Conservation (phyloP, 805 yeast genomes). For the Barnettozyma salicaria region DNA sequence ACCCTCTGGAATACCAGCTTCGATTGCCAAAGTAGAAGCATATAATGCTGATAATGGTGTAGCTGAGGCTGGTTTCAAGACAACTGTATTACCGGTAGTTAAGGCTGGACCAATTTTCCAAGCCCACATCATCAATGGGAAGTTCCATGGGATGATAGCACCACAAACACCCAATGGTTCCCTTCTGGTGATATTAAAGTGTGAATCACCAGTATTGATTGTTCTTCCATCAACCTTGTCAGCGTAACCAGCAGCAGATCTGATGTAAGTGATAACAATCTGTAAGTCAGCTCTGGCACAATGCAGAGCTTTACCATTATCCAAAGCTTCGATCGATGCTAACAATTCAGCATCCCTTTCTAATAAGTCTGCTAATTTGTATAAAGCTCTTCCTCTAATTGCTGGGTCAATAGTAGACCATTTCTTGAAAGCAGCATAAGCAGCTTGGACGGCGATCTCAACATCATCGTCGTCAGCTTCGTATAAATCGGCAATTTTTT, state of each 20-base stretch:
- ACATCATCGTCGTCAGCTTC: conserved; percentile 60
- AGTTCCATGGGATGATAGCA: conserved; percentile 81
- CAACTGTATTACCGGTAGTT: conserved; percentile 69
- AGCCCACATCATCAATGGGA: conserved; percentile 72
- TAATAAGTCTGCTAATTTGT: conserved; percentile 61
- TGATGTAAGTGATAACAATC: conserved; percentile 56
- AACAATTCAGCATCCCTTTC: conserved; percentile 59
- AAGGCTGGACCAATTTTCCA: conserved; percentile 80
- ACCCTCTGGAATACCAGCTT: conserved; percentile 73
- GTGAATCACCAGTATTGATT: conserved; percentile 55
- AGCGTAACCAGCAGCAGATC: conserved; percentile 70
- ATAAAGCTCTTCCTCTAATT: conserved; percentile 44
- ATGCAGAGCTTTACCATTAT: conserved; percentile 69
- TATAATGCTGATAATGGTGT: conserved; percentile 70
- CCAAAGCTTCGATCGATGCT: conserved; percentile 64
- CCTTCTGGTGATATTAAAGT: conserved; percentile 59
- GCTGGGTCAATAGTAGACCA: conserved; percentile 61
- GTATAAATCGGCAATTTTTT: conserved; percentile 50
- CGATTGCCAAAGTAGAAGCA: conserved; percentile 53
- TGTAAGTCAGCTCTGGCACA: conserved; percentile 64
- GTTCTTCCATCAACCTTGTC: conserved; percentile 63
- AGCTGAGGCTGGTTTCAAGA: conserved; percentile 70
- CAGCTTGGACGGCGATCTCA: conserved; percentile 63
- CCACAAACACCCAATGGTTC: conserved; percentile 83
- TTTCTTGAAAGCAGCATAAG: conserved; percentile 52